Percentiles rank a stretch among this genome's conserved stretches.
Conservation (phyloP, 2,329 filamentous ascomycete species). For the Claviceps pusilla region DNA sequence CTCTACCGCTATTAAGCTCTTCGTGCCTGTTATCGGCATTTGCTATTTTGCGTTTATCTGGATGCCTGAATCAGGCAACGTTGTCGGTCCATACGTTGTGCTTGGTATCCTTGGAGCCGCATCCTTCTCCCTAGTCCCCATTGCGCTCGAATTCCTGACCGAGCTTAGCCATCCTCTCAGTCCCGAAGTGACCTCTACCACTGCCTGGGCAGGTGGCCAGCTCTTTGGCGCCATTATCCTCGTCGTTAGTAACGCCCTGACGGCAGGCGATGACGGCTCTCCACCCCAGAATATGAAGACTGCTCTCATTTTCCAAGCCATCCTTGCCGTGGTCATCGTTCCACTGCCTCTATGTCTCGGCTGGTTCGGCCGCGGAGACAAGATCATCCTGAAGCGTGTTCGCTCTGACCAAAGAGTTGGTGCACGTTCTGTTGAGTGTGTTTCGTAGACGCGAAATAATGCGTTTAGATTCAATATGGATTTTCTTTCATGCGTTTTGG, state of each 20-base stretch:
- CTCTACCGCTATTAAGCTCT: slow-evolving; percentile 53
- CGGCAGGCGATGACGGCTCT: slow-evolving; percentile 31
- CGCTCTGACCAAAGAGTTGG: slow-evolving; percentile 23
- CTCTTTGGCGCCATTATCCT: slow-evolving; percentile 75
- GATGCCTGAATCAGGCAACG: slow-evolving; percentile 45
- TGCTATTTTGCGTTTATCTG: slow-evolving; percentile 68
- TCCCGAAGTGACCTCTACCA: slow-evolving; percentile 69
- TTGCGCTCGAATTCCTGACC: slow-evolving; percentile 73
- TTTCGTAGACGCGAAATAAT: not conserved
- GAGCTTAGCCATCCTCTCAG: slow-evolving; percentile 78
- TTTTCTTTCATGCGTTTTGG: not conserved
- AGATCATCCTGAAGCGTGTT: slow-evolving; percentile 35
- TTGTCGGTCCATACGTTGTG: slow-evolving; percentile 60
- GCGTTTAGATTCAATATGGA: no score
- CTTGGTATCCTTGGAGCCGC: slow-evolving; percentile 64
- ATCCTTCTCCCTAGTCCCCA: slow-evolving; percentile 65
- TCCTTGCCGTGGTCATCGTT: slow-evolving; percentile 48
- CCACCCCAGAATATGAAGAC: slow-evolving; percentile 60
- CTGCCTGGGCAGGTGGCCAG: slow-evolving; percentile 80
- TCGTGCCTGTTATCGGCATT: slow-evolving; percentile 60
- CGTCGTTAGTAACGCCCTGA: slow-evolving; percentile 63
- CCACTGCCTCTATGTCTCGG: slow-evolving; percentile 58
- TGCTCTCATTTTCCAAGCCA: slow-evolving; percentile 65
- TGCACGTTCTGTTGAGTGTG: not conserved
- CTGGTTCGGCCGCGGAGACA: slow-evolving; percentile 46